Base-by-base conservation (phyloP, 371 early-diverging fungal species). In the Mucor plumbeus region DNA sequence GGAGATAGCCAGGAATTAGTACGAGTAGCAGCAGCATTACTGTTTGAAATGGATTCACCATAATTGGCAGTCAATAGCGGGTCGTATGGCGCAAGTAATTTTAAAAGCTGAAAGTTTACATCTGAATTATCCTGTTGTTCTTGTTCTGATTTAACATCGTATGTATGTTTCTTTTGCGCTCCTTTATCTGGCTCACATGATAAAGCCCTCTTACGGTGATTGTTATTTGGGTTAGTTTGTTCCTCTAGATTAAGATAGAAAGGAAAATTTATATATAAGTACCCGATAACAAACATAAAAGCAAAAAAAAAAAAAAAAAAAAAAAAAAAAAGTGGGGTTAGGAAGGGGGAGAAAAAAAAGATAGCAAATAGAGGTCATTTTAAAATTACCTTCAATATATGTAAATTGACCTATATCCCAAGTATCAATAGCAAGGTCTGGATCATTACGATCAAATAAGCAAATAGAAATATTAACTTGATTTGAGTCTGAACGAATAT, bases 371-470 rank as follows among this genome's bases (percentile, higher is more conserved):
- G 17, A 50, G 43, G 36, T 61, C 61, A 3, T 31, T 61, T 61
- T 62, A 11, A 62, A 62, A 61, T 59, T n/a, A 64, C 69, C 69
- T 68, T 68, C 40, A 41, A 36, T 14, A 43, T 68, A 68, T 34
- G 64, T 68, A 34, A 68, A 68, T 1, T 53, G 21, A 3, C 69
- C 69, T 34, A 68, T 56, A 41, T 64, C 44, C 69, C 58, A 53
- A 14, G 62, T 44, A 36, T 63, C 63, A 4, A 59, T 34, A 13
- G 59, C 64, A 19, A 50, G 26, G 6, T 68, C 69, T 15, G 58
- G 59, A 53, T 63, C 53, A 35, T 34, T 19, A 21, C n/a, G 2
- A 21, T 68, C 69, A 36, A 62, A 59, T 14, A 63, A 34, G 31
- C 59, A 59, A 8, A 68, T 34, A 11, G 69, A 68, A 8, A 68